Evolutionary conservation across 1,284 basidiomycete species (phyloP).

Genomic region (Pseudozyma pruni): DNA sequence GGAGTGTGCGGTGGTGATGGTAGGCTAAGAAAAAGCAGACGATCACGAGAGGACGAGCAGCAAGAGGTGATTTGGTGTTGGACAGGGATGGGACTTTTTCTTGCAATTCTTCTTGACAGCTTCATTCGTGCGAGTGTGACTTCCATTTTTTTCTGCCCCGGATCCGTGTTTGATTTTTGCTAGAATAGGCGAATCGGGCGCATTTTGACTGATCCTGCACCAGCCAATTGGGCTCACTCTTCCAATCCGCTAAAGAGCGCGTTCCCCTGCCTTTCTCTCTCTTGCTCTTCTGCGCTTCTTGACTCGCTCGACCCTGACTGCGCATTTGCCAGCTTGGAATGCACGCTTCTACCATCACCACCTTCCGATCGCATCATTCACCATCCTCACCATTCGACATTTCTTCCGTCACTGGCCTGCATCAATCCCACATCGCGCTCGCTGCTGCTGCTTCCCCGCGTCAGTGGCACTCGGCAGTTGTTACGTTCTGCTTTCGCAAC

Average conservation of each 20-base stretch:
- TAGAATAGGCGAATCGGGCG: constrained; percentile 14
- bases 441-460: background rate
- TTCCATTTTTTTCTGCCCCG: background rate
- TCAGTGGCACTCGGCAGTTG: background rate
- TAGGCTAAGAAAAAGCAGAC: background rate
- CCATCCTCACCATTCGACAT: background rate
- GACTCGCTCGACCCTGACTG: constrained; percentile 13
- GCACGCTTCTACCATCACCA: constrained; percentile 3
- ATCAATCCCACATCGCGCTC: background rate
- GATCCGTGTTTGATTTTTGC: constrained; percentile 17
- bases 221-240: constrained; percentile 3
- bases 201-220: constrained; percentile 12
- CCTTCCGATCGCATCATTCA: background rate
- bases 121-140: constrained; percentile 21
- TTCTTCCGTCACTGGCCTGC: background rate
- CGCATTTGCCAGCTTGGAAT: background rate
- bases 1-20: background rate
- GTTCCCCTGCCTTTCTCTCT: background rate
- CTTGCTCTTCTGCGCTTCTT: constrained; percentile 1
- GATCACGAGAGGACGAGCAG: too few relatives aligned
- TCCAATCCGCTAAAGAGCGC: background rate
- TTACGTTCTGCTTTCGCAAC: background rate
- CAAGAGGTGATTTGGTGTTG: constrained; percentile 3
- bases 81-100: constrained; percentile 4
- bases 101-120: constrained; percentile 11